These are phyloP conservation scores for Daedaleopsis sinensis DNA, from an alignment of 768 basidiomycete genomes.

Conservation along the genomic window DNA sequence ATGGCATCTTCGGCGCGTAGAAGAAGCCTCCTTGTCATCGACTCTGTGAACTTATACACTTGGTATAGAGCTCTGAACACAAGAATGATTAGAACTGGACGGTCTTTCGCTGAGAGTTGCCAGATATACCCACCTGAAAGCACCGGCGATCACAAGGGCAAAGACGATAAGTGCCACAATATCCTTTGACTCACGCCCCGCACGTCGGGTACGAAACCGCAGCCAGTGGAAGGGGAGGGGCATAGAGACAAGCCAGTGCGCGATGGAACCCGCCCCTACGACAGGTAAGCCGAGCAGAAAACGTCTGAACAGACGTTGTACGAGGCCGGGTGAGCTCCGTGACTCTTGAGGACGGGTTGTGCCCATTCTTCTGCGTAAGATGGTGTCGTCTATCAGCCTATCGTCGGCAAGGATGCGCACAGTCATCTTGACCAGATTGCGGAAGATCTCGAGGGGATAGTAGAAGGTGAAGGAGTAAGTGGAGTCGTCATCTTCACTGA, in stretches of 20 bases:
- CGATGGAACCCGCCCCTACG: slow-evolving; percentile 74
- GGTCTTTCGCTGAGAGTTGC: not conserved
- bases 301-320: slow-evolving; percentile 64
- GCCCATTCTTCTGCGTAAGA: slow-evolving; percentile 14
- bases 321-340: slow-evolving; percentile 45
- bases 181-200: slow-evolving; percentile 62
- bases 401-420: slow-evolving; percentile 64
- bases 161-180: slow-evolving; percentile 68
- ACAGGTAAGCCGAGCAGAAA: slow-evolving; percentile 78
- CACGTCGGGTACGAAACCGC: slow-evolving; percentile 59
- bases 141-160: slow-evolving; percentile 61
- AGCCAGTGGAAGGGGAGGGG: slow-evolving; percentile 73
- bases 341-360: slow-evolving; percentile 11
- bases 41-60: slow-evolving; percentile 68
- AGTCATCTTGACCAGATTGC: slow-evolving; percentile 64
- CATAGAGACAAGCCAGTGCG: slow-evolving; percentile 69
- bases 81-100: slow-evolving; percentile 3
- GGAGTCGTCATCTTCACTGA: slow-evolving; percentile 52
- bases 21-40: slow-evolving; percentile 58
- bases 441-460: slow-evolving; percentile 59
- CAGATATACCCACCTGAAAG: slow-evolving; percentile 52
- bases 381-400: slow-evolving; percentile 41
- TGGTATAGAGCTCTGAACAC: slow-evolving; percentile 64
- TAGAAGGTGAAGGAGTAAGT: slow-evolving; percentile 36
- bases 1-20: slow-evolving; percentile 80